Evolutionary conservation across 2,329 filamentous ascomycete genomes (phyloP), one percentile per base, ranked within the genome.

Genomic region (Alternaria brassicicola): DNA sequence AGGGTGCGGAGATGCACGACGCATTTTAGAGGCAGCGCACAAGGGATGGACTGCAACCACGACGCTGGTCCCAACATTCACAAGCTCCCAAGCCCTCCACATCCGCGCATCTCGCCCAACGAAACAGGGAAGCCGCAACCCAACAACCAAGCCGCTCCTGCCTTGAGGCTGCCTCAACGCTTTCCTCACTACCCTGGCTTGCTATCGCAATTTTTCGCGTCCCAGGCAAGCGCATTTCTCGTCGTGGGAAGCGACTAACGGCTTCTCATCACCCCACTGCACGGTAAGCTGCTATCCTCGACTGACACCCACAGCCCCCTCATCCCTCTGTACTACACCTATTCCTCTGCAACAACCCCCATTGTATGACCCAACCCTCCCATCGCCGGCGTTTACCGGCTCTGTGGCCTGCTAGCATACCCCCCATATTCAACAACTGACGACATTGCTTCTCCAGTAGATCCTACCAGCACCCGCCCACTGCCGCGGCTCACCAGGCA

Each of bases 391-490:
- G 55, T 58, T 52, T 68, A 51, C 53, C 57, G 38, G 57, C 61
- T 30, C 28, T 70, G 45, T 64, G 51, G 63, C 58, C 59, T 30
- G 55, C 52, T 52, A 48, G 56, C 46, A 61, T 47, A 48, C 55
- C 50, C 50, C 9, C 30, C 61, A 64, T 66, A 67, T 36, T 64
- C 66, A 67, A 62, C 65, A 4, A 71, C 71, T 74, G 63, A 74
- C 69, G 52, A 67, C 59, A 65, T 72, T 59, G 53, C 57, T 70
- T 31, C 48, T 30, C 48, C 45, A 57, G 50, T 53, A 69, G 67
- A 64, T 43, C 23, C 55, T 62, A 50, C 47, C 46, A 31, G 51
- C 33, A 43, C 45, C 43, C 45, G 57, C 23, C 21, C 35, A 49
- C 19, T 31, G 33, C 57, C 59, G 43, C 58, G 36, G 49, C 41